Conservation (phyloP, 1,284 basidiomycete species). For the Cystobasidiaceae sp. region DNA sequence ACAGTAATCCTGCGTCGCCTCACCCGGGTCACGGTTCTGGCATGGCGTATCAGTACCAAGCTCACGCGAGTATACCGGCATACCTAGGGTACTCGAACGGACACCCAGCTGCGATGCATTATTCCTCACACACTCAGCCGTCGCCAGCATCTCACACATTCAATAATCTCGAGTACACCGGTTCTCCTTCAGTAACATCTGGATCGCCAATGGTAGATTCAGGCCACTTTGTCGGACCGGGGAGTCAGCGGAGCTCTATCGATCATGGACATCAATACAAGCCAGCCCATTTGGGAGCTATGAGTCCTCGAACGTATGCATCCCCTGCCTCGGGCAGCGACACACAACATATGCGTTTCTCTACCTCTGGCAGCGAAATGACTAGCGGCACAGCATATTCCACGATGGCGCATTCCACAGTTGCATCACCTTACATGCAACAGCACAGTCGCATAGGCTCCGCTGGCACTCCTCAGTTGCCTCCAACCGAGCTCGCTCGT, state of each 20-base stretch:
- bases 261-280: background rate
- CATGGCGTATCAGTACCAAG: too few species aligned
- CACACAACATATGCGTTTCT: background rate
- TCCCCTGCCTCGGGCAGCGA: background rate
- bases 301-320: background rate
- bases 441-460: background rate
- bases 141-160: too few species aligned
- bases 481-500: slow-evolving; percentile 30
- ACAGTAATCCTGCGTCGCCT: too few species aligned
- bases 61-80: too few species aligned
- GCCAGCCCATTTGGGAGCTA: background rate
- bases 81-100: too few species aligned
- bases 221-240: background rate
- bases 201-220: background rate
- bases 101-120: too few species aligned
- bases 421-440: background rate
- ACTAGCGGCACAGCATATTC: background rate
- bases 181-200: too few species aligned
- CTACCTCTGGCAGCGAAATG: slow-evolving; percentile 6
- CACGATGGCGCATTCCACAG: background rate
- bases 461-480: background rate
- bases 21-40: too few species aligned
- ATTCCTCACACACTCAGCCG: too few species aligned
- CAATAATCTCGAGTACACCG: too few species aligned
- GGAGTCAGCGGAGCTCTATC: background rate